Evolutionary conservation across 176 grass and related monocot genomes (phyloP), one percentile per base, ranked within the genome.

Genomic region (Juncus effusus): DNA sequence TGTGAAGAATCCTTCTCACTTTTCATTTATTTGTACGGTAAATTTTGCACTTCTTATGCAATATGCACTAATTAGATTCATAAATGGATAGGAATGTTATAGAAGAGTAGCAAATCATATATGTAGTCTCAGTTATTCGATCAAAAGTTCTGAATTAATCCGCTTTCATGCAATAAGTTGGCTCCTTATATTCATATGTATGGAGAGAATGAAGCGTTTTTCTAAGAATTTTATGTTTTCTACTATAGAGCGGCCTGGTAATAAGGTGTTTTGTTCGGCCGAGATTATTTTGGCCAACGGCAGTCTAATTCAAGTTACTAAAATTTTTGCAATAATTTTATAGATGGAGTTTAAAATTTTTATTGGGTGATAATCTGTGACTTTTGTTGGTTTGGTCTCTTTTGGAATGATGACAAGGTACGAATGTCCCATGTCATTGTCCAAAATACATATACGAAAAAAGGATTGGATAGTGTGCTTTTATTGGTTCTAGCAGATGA

Each of bases 281-380:
- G 65, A 13, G 12, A 70, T 28, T 6, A 70, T 13, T 0, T 13
- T 9, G 7, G 1, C 3, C 6, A 55, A 5, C 5, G 13, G 35
- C 5, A 5, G 12, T 36, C 36, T 6, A 0, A 70, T 10, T 14
- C 13, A 9, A 0, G 0, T 36, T 51, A 45, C 10, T 0, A 70
- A 36, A 0, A 54, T 45, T 14, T 70, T 70, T 4, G 47, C 8
- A 11, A 70, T 54, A 9, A 70, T 35, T 15, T 70, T 70, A 54
- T 70, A 70, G 1, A 36, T 35, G 8, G 3, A 8, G 11, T 70
- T 70, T 28, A 11, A 54, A 3, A 28, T 3, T 2, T 45, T 54
- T 16, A 70, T 70, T 6, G 47, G 65, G 3, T n/a, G 1, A 36
- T 53, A 70, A 2, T 70, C 65, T 5, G 36, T 37, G 4, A 70